Percentiles rank a stretch among this genome's conserved stretches.
These are phyloP conservation scores for Endocarpon pusillum DNA, from an alignment of 495 filamentous ascomycete species.

Conservation along the genomic window DNA sequence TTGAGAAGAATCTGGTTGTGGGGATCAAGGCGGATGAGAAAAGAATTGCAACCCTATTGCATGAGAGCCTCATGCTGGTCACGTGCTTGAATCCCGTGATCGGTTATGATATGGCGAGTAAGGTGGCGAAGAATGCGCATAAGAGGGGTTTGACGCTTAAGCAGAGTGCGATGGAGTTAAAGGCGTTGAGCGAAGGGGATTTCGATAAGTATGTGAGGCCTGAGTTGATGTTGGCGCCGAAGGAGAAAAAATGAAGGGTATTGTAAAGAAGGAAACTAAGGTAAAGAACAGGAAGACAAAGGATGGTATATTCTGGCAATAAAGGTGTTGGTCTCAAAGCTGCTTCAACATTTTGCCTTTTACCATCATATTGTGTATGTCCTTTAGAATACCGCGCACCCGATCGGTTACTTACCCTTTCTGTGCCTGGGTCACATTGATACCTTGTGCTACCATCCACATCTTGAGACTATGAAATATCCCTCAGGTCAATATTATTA, in stretches of 20 bases:
- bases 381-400: too few species aligned
- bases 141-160: slow-evolving; percentile 94
- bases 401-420: too few species aligned
- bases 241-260: slow-evolving; percentile 31
- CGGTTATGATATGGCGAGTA: slow-evolving; percentile 94
- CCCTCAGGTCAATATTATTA: too few species aligned
- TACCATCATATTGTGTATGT: too few species aligned
- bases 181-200: slow-evolving; percentile 76
- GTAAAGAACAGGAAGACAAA: too few species aligned
- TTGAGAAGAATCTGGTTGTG: slow-evolving; percentile 80
- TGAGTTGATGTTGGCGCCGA: slow-evolving; percentile 92
- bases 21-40: slow-evolving; percentile 87
- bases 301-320: too few species aligned
- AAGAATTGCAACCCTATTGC: slow-evolving; percentile 69
- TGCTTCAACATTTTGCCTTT: too few species aligned
- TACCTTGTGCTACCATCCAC: too few species aligned
- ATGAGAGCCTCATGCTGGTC: slow-evolving; percentile 96
- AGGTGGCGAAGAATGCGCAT: slow-evolving; percentile 98
- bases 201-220: slow-evolving; percentile 82
- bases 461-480: too few species aligned
- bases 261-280: too few species aligned
- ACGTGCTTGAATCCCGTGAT: slow-evolving; percentile 98
- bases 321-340: too few species aligned
- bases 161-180: slow-evolving; percentile 82
- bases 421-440: too few species aligned